Evolutionary conservation across 345 rosid species (phyloP).

Genomic region (Salix arbutifolia): DNA sequence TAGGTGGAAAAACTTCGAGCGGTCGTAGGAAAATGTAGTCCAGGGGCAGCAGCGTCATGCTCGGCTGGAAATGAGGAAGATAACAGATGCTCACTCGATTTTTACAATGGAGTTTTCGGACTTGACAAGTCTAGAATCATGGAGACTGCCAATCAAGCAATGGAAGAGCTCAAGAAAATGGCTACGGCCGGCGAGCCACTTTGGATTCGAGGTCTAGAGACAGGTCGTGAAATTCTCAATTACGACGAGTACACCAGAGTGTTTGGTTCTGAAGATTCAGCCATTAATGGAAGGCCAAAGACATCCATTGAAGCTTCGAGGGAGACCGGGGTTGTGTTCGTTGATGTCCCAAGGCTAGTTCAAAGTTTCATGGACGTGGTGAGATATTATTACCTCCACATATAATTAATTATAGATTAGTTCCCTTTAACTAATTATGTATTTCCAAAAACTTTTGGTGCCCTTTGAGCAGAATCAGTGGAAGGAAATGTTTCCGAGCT

Average conservation of each 20-base stretch:
- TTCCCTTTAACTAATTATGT: background rate
- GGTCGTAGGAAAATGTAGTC: constrained; percentile 50
- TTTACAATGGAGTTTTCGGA: constrained; percentile 70
- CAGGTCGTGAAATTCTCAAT: constrained; percentile 89
- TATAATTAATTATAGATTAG: background rate
- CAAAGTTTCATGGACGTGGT: constrained; percentile 93
- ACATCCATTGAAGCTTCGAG: constrained; percentile 86
- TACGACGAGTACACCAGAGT: constrained; percentile 83
- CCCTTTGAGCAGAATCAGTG: constrained; percentile 59
- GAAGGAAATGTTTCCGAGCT: constrained; percentile 95
- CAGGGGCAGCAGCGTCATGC: constrained; percentile 56
- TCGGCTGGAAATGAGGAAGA: constrained; percentile 63
- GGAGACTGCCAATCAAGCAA: constrained; percentile 72
- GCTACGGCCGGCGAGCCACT: constrained; percentile 70
- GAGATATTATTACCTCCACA: background rate
- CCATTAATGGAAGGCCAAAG: constrained; percentile 36
- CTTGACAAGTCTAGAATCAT: constrained; percentile 67
- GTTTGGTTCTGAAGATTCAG: constrained; percentile 48
- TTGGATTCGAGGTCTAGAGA: constrained; percentile 89
- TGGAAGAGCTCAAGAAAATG: constrained; percentile 79
- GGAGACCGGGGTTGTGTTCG: constrained; percentile 68
- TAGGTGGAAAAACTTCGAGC: constrained; percentile 73
- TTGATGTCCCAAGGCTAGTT: constrained; percentile 73
- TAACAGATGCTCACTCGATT: constrained; percentile 64
- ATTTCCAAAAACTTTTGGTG: background rate